Evolutionary conservation across 169 alveolate genomes (phyloP).

Genomic region (Eimeria mitis): DNA sequence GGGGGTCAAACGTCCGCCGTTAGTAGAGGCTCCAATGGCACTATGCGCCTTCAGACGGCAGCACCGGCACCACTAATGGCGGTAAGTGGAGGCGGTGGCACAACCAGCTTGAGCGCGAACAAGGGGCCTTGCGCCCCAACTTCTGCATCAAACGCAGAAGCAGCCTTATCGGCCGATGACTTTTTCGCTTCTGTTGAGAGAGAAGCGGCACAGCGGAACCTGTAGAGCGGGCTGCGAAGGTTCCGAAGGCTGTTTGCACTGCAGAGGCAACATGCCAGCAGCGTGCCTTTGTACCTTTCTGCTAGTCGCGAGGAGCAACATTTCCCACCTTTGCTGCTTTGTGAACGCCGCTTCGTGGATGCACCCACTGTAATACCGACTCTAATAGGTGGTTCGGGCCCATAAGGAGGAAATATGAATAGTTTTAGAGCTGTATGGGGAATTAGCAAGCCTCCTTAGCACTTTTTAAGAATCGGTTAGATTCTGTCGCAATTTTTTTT

Average conservation of each 20-base stretch:
- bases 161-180: slow-evolving; percentile 29
- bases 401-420: not conserved
- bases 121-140: not conserved
- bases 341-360: not conserved
- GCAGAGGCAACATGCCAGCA: not conserved
- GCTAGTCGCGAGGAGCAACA: not conserved
- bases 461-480: not conserved
- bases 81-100: not conserved
- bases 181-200: slow-evolving; percentile 56
- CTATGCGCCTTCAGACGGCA: slow-evolving; percentile 23
- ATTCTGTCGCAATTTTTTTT: not conserved
- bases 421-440: not conserved
- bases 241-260: not conserved
- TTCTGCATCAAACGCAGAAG: not conserved
- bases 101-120: not conserved
- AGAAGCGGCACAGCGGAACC: slow-evolving; percentile 37
- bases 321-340: not conserved
- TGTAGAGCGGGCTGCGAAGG: not conserved
- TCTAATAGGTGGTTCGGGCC: not conserved
- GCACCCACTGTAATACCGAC: too few species aligned
- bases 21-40: slow-evolving; percentile 5
- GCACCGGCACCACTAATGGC: slow-evolving; percentile 5
- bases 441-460: not conserved
- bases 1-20: not conserved
- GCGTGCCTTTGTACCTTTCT: not conserved